These are phyloP conservation scores for Scopulariopsis brevicaulis DNA, from an alignment of 2,329 filamentous ascomycete species.

Conservation along the genomic window DNA sequence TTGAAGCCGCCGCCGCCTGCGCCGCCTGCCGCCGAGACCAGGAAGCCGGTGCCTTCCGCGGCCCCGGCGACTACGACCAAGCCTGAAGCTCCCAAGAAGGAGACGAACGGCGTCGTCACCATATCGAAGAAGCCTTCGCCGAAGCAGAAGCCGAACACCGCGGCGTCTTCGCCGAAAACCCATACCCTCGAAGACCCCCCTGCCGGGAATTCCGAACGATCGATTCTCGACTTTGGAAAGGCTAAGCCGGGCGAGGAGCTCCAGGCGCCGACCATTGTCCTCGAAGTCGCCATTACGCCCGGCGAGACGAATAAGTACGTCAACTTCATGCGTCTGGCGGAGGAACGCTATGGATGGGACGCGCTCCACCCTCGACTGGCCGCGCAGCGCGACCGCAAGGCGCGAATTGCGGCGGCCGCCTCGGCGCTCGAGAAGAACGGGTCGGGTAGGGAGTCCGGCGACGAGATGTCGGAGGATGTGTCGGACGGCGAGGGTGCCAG, in stretches of 20 bases:
- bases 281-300: slow-evolving; percentile 64
- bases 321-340: slow-evolving; percentile 89
- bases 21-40: slow-evolving; percentile 20
- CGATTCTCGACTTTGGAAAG: slow-evolving; percentile 51
- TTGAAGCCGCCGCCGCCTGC: slow-evolving; percentile 18
- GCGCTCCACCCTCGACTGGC: slow-evolving; percentile 86
- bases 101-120: slow-evolving; percentile 5
- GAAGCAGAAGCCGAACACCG: slow-evolving; percentile 30
- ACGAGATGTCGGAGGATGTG: slow-evolving; percentile 75
- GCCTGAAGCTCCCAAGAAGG: not conserved
- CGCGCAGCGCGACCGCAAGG: slow-evolving; percentile 76
- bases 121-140: slow-evolving; percentile 30
- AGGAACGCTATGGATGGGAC: slow-evolving; percentile 89
- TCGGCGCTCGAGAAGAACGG: slow-evolving; percentile 71
- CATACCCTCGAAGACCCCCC: slow-evolving; percentile 33
- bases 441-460: slow-evolving; percentile 55
- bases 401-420: slow-evolving; percentile 79
- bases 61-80: not conserved
- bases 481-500: slow-evolving; percentile 73
- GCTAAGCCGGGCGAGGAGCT: slow-evolving; percentile 46
- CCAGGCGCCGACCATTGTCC: slow-evolving; percentile 64
- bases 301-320: slow-evolving; percentile 82
- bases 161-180: slow-evolving; percentile 34
- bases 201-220: slow-evolving; percentile 24
- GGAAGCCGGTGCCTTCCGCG: slow-evolving; percentile 16